These are phyloP conservation scores for Cucumis melo DNA, from an alignment of 306 rosid genomes.

Conservation along the genomic window DNA sequence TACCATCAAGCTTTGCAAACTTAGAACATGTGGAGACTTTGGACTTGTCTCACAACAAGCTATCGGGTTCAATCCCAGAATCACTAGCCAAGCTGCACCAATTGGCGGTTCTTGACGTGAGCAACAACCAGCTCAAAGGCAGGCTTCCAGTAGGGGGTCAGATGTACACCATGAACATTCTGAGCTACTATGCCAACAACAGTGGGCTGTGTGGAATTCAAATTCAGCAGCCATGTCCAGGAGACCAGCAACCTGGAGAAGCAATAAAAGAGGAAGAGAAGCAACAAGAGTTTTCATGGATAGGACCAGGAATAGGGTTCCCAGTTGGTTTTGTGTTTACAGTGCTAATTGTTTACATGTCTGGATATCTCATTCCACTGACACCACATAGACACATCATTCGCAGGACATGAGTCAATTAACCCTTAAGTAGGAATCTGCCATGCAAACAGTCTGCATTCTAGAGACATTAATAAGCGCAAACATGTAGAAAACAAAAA, in stretches of 20 bases:
- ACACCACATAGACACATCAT: neutral
- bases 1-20: slow-evolving; percentile 14
- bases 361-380: neutral
- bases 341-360: neutral
- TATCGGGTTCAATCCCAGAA: slow-evolving; percentile 14
- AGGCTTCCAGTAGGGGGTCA: slow-evolving; percentile 9
- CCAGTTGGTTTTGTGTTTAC: neutral
- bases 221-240: slow-evolving; percentile 3
- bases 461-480: neutral
- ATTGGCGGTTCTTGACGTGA: slow-evolving; percentile 8
- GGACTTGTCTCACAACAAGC: slow-evolving; percentile 20
- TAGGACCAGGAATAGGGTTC: slow-evolving; percentile 11
- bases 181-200: slow-evolving; percentile 14
- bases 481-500: neutral
- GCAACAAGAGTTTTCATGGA: slow-evolving; percentile 3
- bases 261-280: neutral
- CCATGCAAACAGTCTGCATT: neutral
- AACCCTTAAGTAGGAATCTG: neutral
- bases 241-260: neutral
- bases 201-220: slow-evolving; percentile 13
- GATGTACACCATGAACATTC: slow-evolving; percentile 13
- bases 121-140: slow-evolving; percentile 15
- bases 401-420: neutral
- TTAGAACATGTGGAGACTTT: slow-evolving; percentile 16
- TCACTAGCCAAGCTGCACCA: neutral